Evolutionary conservation across 331 rosid genomes (phyloP).

Genomic region (Rosa hybrid): DNA sequence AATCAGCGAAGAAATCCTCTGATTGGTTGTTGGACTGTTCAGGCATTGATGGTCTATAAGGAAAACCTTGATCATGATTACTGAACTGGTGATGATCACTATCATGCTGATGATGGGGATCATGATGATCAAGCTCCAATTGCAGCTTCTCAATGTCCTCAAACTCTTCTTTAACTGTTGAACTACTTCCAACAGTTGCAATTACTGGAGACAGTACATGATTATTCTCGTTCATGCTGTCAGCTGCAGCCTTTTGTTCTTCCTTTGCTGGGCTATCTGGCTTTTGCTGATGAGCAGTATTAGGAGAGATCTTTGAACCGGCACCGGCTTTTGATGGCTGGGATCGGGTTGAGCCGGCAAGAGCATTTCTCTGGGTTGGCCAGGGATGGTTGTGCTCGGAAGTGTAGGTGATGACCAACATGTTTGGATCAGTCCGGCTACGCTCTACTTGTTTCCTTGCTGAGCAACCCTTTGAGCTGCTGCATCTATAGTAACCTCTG

Average conservation of each 20-base stretch:
- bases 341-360: conserved; percentile 93
- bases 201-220: conserved; percentile 29
- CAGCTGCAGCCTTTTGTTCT: conserved; percentile 30
- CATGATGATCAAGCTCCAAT: conserved; percentile 52
- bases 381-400: conserved; percentile 99
- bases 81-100: conserved; percentile 11
- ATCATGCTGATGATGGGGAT: conserved; percentile 28
- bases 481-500: conserved; percentile 98
- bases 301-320: conserved; percentile 35
- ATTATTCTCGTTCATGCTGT: conserved; percentile 29
- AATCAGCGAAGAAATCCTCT: conserved; percentile 86
- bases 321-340: conserved; percentile 66
- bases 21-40: conserved; percentile 30
- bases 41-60: conserved; percentile 59
- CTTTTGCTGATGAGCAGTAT: conserved; percentile 27
- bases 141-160: conserved; percentile 53
- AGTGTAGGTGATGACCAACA: conserved; percentile 95
- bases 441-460: conserved; percentile 98
- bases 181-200: conserved; percentile 24
- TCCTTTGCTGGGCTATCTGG: conserved; percentile 41
- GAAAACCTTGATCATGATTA: conserved; percentile 37
- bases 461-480: conserved; percentile 97
- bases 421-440: conserved; percentile 92
- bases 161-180: conserved; percentile 66
- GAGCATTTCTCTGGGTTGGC: conserved; percentile 97